Evolutionary conservation across 345 rosid genomes (phyloP), one percentile per base, ranked within the genome.

Genomic region (Salix viminalis): DNA sequence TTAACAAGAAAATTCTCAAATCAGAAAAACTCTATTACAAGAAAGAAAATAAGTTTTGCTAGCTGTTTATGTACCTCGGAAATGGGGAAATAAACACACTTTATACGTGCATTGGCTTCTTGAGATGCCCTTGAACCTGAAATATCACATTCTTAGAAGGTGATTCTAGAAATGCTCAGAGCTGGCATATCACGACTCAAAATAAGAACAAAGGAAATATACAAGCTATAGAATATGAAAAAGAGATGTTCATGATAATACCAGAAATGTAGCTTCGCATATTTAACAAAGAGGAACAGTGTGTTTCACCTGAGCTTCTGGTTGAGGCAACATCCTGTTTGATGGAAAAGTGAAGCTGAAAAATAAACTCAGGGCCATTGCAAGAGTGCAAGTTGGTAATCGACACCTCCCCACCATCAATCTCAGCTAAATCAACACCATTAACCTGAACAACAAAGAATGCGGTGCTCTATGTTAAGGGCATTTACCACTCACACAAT

Each of bases 21-120:
- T 19, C 15, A 46, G 3, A 46, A 12, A 46, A 12, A 46, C 5
- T 14, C 52, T 46, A 50, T 34, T 19, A 4, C 3, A 60, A 52
- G 39, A 50, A 60, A 70, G 52, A 11, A 28, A 46, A 66, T 42
- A 56, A 46, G 18, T 7, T 54, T 69, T 28, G 15, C 21, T 26
- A 13, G 0, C 3, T 30, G 34, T n/a, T 39, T 18, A 52, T 81
- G 48, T 83, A 90, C 97, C 96, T 88, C 87, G 69, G 67, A 56
- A 75, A 90, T 70, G 30, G 96, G 97, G 77, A 88, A 87, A 84
- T 93, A 93, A 78, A 85, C 85, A 82, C 86, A 90, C 77, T 82
- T 89, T 26, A 91, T 86, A 72, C 92, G 88, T 54, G 94, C 96
- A 85, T 91, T 90, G 65, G 96, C 97, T 75, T 70, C 74, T 50